These are phyloP conservation scores for Exophiala viscosa DNA, from an alignment of 2,329 filamentous ascomycete species.

Conservation along the genomic window DNA sequence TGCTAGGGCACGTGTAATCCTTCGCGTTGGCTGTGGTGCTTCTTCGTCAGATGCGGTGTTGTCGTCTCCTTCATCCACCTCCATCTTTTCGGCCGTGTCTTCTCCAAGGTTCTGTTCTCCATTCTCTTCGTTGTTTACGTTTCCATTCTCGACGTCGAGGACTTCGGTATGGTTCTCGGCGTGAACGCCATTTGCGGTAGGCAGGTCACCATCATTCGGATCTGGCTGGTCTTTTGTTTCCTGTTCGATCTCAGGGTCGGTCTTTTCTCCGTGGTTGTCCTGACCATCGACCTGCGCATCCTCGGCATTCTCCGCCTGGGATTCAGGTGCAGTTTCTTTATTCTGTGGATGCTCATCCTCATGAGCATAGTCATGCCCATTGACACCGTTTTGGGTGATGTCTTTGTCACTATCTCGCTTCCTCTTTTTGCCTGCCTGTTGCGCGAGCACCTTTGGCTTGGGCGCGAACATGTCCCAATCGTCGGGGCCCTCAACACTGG, in stretches of 20 bases:
- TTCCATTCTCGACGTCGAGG: background rate
- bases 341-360: background rate
- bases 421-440: slow-evolving; percentile 18
- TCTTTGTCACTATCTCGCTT: slow-evolving; percentile 16
- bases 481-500: slow-evolving; percentile 48
- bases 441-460: slow-evolving; percentile 21
- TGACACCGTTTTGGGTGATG: slow-evolving; percentile 17
- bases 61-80: slow-evolving; percentile 13
- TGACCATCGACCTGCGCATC: background rate
- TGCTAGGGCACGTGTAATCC: slow-evolving; percentile 45
- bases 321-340: background rate
- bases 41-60: slow-evolving; percentile 12
- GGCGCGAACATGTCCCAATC: slow-evolving; percentile 49
- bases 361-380: slow-evolving; percentile 13
- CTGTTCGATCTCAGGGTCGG: background rate
- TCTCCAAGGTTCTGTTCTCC: slow-evolving; percentile 4
- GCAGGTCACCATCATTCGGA: background rate
- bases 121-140: background rate
- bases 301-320: background rate
- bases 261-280: background rate
- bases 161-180: background rate
- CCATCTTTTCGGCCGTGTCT: slow-evolving; percentile 17
- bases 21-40: slow-evolving; percentile 39
- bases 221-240: background rate
- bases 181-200: slow-evolving; percentile 15